Evolutionary conservation across 2,329 filamentous ascomycete genomes (phyloP), one percentile per base, ranked within the genome.

Genomic region (Colletotrichum sp.): DNA sequence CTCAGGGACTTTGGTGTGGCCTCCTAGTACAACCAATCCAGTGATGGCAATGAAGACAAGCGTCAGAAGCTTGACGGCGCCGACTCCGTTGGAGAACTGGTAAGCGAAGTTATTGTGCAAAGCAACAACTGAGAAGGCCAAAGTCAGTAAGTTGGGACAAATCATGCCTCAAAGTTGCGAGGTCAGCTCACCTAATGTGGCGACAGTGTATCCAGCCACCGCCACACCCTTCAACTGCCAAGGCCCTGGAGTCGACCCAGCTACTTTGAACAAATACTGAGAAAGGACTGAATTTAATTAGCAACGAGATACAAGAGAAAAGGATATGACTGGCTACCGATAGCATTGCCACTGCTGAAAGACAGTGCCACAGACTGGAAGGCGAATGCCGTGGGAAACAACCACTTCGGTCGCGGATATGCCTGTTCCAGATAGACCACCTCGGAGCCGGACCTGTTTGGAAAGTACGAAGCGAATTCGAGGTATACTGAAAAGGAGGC

Each of bases 191-290:
- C 71, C 66, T 21, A 74, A 28, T 5, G 71, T 74, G 7, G 92
- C 91, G 0, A 92, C 79, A 0, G 89, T 92, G 78, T 93, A 94
- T 0, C 87, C 89, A 2, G 90, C 92, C 30, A 94, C 83, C 0
- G 93, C 93, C 3, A 94, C 89, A 2, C 92, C 93, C 80, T 94
- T 94, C 65, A 90, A 81, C 79, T 94, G 86, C 93, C 93, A 94
- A 18, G 85, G 83, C 0, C 88, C 88, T 0, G 91, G 88, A 0
- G 81, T 82, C 1, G 85, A 80, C 0, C 87, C 89, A 1, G 85
- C 88, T 55, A 92, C 90, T 10, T 87, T 87, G 81, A 90, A 94
- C 0, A 94, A 81, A 77, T 94, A 94, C 52, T 89, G 85, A 0
- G 93, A 89, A 58, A 94, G 81, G 0, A 94, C 91, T 1, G 5